Evolutionary conservation across 805 yeast species (phyloP).

Genomic region (Sugiyamaella floridensis): DNA sequence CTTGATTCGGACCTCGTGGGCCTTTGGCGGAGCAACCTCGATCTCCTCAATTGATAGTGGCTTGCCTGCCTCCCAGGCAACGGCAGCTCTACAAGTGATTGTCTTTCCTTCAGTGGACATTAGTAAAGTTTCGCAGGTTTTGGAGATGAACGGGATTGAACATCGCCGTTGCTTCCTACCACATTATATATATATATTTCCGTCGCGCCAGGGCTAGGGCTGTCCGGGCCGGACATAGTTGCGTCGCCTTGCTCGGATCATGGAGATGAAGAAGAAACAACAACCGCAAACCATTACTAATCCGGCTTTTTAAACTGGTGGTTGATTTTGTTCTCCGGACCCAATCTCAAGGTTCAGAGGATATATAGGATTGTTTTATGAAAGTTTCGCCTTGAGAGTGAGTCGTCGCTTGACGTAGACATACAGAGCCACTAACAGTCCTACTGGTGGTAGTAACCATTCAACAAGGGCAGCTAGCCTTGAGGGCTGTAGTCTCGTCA

Average conservation of each 20-base stretch:
- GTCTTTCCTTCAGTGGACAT: constrained; percentile 30
- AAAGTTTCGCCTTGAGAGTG: not conserved
- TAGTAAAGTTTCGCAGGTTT: not conserved
- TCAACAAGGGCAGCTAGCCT: constrained; percentile 23
- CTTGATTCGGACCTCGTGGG: constrained; percentile 95
- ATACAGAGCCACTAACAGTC: constrained; percentile 20
- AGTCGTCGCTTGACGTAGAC: not conserved
- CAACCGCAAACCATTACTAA: no score
- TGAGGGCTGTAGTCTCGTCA: constrained; percentile 36
- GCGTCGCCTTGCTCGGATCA: no score
- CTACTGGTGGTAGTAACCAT: constrained; percentile 32
- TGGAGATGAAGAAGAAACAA: no score
- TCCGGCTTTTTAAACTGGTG: no score
- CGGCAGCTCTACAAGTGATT: constrained; percentile 90
- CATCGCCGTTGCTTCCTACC: not conserved
- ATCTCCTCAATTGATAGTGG: constrained; percentile 71
- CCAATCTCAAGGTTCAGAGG: no score
- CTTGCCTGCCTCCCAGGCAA: constrained; percentile 93
- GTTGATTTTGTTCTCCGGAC: no score
- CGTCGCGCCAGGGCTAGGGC: no score
- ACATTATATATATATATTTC: not conserved
- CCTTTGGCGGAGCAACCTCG: constrained; percentile 89
- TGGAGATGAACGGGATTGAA: not conserved
- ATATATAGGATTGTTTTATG: not conserved
- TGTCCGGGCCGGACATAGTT: no score